Evolutionary conservation across 805 yeast species (phyloP).

Genomic region (Suhomyces pyralidae): DNA sequence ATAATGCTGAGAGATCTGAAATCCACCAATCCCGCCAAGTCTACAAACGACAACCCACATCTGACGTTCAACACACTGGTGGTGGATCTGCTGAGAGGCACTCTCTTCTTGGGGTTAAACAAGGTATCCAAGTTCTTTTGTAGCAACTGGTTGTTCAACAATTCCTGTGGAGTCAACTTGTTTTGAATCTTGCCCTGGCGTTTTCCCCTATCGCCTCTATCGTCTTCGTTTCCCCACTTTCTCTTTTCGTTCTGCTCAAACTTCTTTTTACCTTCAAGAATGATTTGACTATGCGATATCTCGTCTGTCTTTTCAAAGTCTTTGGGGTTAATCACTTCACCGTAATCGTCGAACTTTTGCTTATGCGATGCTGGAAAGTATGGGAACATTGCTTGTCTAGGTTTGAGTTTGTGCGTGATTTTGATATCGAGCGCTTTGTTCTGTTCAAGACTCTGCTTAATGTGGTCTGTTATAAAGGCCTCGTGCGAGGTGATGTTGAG

Average conservation of each 20-base stretch:
- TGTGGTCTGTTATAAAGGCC: constrained; percentile 38
- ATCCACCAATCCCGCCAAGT: constrained; percentile 81
- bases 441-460: constrained; percentile 36
- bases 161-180: constrained; percentile 42
- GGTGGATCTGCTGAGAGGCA: constrained; percentile 11
- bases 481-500: constrained; percentile 40
- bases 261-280: constrained; percentile 36
- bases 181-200: constrained; percentile 17
- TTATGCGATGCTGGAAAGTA: constrained; percentile 47
- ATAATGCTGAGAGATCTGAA: constrained; percentile 76
- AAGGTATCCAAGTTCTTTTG: constrained; percentile 47
- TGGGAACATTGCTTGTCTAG: constrained; percentile 74
- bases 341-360: constrained; percentile 80
- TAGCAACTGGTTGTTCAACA: constrained; percentile 38
- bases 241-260: constrained; percentile 32
- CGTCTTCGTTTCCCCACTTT: constrained; percentile 22
- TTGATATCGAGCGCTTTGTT: constrained; percentile 55
- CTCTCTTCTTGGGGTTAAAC: constrained; percentile 49
- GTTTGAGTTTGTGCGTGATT: constrained; percentile 40
- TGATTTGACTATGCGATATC: constrained; percentile 32
- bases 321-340: constrained; percentile 65
- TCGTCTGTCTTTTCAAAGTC: constrained; percentile 61
- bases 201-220: constrained; percentile 12
- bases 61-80: constrained; percentile 36
- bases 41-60: constrained; percentile 75